Conservation (phyloP, 2,329 filamentous ascomycete species). For the Alternaria incomplexa region DNA sequence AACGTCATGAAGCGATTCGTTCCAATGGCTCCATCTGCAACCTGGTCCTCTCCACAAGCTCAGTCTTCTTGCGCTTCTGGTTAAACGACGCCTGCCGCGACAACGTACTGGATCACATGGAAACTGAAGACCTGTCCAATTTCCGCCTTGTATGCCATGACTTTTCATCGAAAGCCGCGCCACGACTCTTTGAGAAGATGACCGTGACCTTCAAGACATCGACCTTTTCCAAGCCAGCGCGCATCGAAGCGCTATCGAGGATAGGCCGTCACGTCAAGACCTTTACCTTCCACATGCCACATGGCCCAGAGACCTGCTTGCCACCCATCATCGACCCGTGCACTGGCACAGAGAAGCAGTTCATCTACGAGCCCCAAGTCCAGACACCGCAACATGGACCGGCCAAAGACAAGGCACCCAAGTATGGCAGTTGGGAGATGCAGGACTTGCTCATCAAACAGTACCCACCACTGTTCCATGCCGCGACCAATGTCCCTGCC, state of each 20-base stretch:
- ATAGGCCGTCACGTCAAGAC: constrained; percentile 81
- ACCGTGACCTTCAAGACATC: constrained; percentile 74
- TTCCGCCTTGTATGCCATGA: constrained; percentile 72
- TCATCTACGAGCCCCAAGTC: constrained; percentile 80
- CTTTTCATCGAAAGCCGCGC: constrained; percentile 73
- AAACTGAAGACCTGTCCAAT: constrained; percentile 51
- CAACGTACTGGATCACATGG: constrained; percentile 50
- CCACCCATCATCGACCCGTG: constrained; percentile 81
- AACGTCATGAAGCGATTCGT: constrained; percentile 47
- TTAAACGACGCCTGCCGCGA: constrained; percentile 56
- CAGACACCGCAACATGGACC: constrained; percentile 61
- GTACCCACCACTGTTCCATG: constrained; percentile 88
- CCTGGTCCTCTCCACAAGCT: constrained; percentile 56
- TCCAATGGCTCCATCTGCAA: constrained; percentile 57
- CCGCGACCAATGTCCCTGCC: constrained; percentile 83
- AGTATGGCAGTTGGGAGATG: constrained; percentile 80
- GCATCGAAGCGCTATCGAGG: constrained; percentile 75
- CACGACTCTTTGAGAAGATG: constrained; percentile 71
- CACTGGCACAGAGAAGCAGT: constrained; percentile 78
- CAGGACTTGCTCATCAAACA: constrained; percentile 83
- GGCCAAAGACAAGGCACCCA: constrained; percentile 67
- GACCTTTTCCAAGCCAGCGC: constrained; percentile 75
- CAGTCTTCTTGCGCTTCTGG: constrained; percentile 59
- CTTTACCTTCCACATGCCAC: constrained; percentile 77
- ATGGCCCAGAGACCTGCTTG: constrained; percentile 78